These are phyloP conservation scores for Danielozyma ontarioensis DNA, from an alignment of 805 yeast species.

Conservation along the genomic window DNA sequence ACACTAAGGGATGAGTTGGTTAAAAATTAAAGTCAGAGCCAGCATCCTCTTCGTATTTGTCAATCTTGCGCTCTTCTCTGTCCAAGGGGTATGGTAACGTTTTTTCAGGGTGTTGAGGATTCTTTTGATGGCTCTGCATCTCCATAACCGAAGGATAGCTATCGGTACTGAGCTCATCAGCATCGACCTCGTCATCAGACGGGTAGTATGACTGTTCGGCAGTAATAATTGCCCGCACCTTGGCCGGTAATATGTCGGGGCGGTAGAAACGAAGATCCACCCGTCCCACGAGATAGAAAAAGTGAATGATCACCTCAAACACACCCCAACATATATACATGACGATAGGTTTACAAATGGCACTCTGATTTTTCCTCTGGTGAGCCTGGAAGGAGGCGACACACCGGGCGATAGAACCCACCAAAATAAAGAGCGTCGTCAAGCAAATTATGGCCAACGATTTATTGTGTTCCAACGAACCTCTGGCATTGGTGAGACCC, in stretches of 20 bases:
- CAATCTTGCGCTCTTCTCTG: too few relatives aligned
- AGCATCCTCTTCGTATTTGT: too few relatives aligned
- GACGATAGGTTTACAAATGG: constrained; percentile 41
- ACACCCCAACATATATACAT: constrained; percentile 70
- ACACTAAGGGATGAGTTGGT: too few relatives aligned
- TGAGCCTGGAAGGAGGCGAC: constrained; percentile 38
- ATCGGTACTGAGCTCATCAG: constrained; percentile 3
- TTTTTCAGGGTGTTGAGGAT: too few relatives aligned
- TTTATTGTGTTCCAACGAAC: constrained; percentile 43
- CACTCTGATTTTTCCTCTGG: constrained; percentile 14
- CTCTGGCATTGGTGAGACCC: constrained; percentile 36
- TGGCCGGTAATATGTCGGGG: constrained; percentile 52
- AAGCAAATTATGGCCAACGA: constrained; percentile 43
- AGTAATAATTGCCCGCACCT: constrained; percentile 35
- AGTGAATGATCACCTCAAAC: constrained; percentile 53
- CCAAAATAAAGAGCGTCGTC: constrained; percentile 45
- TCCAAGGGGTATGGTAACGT: too few relatives aligned
- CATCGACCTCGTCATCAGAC: constrained; percentile 24
- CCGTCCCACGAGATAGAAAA: constrained; percentile 56
- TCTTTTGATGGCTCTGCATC: not conserved
- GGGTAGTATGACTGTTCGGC: constrained; percentile 36
- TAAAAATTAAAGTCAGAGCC: not conserved
- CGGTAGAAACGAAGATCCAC: constrained; percentile 76
- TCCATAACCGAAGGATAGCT: not conserved
- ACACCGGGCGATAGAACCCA: constrained; percentile 48